Base-by-base conservation (phyloP, 768 basidiomycete genomes). In the Macrocybe gigantea region DNA sequence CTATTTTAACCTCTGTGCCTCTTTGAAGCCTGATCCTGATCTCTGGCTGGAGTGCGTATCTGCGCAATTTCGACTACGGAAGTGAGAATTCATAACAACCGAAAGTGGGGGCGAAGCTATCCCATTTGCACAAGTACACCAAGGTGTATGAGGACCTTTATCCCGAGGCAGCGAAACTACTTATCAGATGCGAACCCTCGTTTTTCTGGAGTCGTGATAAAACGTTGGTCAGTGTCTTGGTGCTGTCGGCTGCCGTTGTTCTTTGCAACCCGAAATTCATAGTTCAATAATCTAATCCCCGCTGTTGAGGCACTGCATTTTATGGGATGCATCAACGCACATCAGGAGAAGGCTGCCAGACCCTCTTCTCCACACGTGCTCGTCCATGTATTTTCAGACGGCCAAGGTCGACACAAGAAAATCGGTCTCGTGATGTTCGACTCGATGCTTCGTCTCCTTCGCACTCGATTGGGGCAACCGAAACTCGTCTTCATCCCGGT, bases 381-480 rank as follows among this genome's bases (percentile, higher is more conserved):
- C 10, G 60, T 72, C 1, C 77, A 79, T 41, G 55, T 63, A 8
- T 79, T 79, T 49, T 77, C 75, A 0, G 77, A 77, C 36, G n/a
- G n/a, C n/a, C n/a, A n/a, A n/a, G n/a, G n/a, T n/a, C n/a, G n/a
- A n/a, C n/a, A 22, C 22, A 22, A 22, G 22, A 22, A 22, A 22
- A 22, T 22, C 22, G 2, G 4, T 4, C 22, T 4, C 22, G 22
- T 22, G 22, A 22, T 22, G 22, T 22, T 22, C 22, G 22, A 22
- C 22, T 22, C 22, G 4, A 22, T 22, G 22, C 22, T 22, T 22
- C 22, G 22, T 43, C 43, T 44, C 40, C 35, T 49, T 43, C 11
- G 14, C 33, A 4, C 22, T 22, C 22, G 22, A 22, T 22, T 22
- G 22, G 22, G 22, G 22, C 22, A 4, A 22, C 22, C 22, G 22